These are phyloP conservation scores for Xylariaceae sp. DNA, from an alignment of 2,329 filamentous ascomycete genomes.

Conservation along the genomic window DNA sequence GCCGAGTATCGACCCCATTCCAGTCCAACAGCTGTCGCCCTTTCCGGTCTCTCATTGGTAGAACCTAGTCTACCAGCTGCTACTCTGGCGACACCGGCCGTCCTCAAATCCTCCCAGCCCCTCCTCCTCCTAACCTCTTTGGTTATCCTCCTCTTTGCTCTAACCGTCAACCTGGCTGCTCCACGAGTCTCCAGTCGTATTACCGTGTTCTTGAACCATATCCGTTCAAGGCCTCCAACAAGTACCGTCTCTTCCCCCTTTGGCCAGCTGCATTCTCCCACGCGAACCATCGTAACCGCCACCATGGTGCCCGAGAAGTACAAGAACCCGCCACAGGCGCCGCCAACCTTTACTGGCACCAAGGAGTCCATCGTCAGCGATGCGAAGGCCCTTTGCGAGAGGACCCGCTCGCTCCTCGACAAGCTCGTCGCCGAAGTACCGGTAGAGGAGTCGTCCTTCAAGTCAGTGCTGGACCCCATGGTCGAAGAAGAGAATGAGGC, in stretches of 20 bases:
- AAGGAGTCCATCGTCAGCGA: conserved; percentile 62
- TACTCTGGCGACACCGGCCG: conserved; percentile 33
- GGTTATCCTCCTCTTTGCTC: conserved; percentile 50
- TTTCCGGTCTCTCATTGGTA: conserved; percentile 17
- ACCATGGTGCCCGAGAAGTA: conserved; percentile 64
- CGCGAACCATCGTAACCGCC: conserved; percentile 40
- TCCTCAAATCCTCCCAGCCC: conserved; percentile 22
- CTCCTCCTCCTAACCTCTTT: conserved; percentile 39
- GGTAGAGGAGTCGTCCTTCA: conserved; percentile 46
- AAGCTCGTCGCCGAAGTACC: conserved; percentile 59
- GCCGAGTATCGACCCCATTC: neutral
- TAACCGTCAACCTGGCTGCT: conserved; percentile 61
- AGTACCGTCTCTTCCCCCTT: conserved; percentile 27
- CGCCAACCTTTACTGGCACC: conserved; percentile 71
- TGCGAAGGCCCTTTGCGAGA: conserved; percentile 60
- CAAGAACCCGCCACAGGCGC: conserved; percentile 69
- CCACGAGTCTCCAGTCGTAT: conserved; percentile 55
- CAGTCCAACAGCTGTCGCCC: neutral
- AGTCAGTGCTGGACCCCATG: conserved; percentile 58
- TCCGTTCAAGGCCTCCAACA: conserved; percentile 40
- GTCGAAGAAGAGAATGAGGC: conserved; percentile 65
- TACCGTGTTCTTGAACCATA: conserved; percentile 50
- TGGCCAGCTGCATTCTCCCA: conserved; percentile 11
- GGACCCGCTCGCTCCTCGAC: conserved; percentile 60
- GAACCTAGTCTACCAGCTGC: conserved; percentile 5